These are phyloP conservation scores for Pyrenula massariospora DNA, from an alignment of 495 filamentous ascomycete species.

Conservation along the genomic window DNA sequence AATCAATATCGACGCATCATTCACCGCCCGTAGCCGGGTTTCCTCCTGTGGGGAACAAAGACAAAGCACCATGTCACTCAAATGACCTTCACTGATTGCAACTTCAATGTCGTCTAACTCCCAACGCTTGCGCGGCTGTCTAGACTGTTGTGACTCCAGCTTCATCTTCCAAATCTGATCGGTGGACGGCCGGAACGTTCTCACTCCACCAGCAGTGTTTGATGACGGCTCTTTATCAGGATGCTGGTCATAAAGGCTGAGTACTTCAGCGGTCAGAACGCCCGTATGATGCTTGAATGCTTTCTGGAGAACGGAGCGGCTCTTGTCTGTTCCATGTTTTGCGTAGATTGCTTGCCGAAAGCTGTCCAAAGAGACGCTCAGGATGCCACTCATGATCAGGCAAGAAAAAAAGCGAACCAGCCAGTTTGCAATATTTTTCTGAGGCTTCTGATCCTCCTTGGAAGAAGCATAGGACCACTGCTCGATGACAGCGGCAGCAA, in stretches of 20 bases:
- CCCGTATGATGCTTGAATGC: conserved; percentile 17
- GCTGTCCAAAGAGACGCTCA: background rate
- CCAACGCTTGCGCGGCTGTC: conserved; percentile 50
- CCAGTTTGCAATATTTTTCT: conserved; percentile 39
- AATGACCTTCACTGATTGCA: conserved; percentile 59
- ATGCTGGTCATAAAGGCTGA: conserved; percentile 13
- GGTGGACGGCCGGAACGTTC: background rate
- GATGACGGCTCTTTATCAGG: conserved; percentile 2
- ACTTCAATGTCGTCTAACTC: conserved; percentile 59
- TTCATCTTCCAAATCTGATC: background rate
- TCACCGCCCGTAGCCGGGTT: conserved; percentile 66
- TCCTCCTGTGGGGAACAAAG: conserved; percentile 61
- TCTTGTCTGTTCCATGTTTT: conserved; percentile 15
- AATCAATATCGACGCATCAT: conserved; percentile 52
- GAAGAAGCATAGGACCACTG: conserved; percentile 64
- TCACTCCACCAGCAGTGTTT: background rate
- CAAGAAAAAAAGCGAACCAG: conserved; percentile 34
- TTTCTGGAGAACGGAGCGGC: conserved; percentile 27
- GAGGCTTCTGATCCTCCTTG: conserved; percentile 21
- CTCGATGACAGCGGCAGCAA: conserved; percentile 56
- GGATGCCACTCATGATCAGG: conserved; percentile 25
- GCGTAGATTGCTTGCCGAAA: background rate
- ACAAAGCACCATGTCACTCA: conserved; percentile 56
- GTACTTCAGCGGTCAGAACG: conserved; percentile 10
- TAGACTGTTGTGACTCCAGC: conserved; percentile 3